Evolutionary conservation across 1,284 basidiomycete genomes (phyloP).

Genomic region (Singerocomus inundabilis): DNA sequence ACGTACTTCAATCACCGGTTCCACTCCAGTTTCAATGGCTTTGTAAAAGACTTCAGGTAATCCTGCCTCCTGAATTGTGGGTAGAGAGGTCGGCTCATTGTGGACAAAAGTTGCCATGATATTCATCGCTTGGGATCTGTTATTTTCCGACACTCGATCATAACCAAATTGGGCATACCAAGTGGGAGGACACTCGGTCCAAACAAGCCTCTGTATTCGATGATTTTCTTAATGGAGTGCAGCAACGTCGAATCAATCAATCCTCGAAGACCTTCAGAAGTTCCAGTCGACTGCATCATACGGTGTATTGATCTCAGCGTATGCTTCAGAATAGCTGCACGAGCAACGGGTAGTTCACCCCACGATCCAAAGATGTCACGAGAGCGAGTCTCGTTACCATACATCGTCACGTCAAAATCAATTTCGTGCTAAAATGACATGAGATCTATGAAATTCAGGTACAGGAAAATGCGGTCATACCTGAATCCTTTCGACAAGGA

Average conservation of each 20-base stretch:
- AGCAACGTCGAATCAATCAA: slow-evolving; percentile 91
- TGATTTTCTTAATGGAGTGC: slow-evolving; percentile 85
- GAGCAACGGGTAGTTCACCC: slow-evolving; percentile 63
- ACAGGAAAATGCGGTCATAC: slow-evolving; percentile 40
- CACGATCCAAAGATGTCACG: slow-evolving; percentile 55
- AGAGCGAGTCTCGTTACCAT: slow-evolving; percentile 43
- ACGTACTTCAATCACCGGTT: slow-evolving; percentile 81
- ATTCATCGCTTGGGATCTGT: slow-evolving; percentile 71
- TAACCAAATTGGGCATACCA: slow-evolving; percentile 42
- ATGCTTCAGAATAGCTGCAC: slow-evolving; percentile 81
- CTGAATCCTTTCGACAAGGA: slow-evolving; percentile 84
- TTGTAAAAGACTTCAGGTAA: slow-evolving; percentile 90
- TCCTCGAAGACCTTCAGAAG: slow-evolving; percentile 91
- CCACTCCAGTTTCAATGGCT: slow-evolving; percentile 81
- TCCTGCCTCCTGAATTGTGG: slow-evolving; percentile 89
- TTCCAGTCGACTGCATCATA: slow-evolving; percentile 95
- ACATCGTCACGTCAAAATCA: slow-evolving; percentile 62
- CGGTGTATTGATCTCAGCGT: slow-evolving; percentile 92
- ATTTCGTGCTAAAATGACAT: slow-evolving; percentile 59
- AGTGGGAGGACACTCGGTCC: slow-evolving; percentile 85
- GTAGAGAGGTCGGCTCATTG: slow-evolving; percentile 95
- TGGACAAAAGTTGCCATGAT: slow-evolving; percentile 98
- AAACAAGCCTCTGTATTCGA: slow-evolving; percentile 80
- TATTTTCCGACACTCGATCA: slow-evolving; percentile 3
- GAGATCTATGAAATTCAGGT: neutral